Evolutionary conservation across 2,329 filamentous ascomycete species (phyloP).

Genomic region (Sporothrix pseudoabietina): DNA sequence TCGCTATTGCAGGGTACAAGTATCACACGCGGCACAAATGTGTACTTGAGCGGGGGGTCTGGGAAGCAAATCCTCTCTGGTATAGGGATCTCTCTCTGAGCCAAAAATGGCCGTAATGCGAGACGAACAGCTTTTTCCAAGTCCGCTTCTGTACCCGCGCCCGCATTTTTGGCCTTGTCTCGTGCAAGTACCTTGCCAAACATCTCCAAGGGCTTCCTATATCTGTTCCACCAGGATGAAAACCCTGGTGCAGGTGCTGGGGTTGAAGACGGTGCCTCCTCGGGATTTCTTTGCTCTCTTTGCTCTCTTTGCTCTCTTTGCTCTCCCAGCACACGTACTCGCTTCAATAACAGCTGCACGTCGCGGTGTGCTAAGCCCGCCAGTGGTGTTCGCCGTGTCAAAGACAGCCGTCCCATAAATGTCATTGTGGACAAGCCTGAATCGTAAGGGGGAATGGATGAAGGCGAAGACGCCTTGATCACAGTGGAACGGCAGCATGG

Average conservation of each 20-base stretch:
- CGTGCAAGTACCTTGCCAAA: background rate
- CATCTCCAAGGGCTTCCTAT: background rate
- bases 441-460: background rate
- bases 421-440: background rate
- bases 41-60: background rate
- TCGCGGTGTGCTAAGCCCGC: background rate
- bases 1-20: background rate
- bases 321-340: background rate
- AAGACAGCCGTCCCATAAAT: background rate
- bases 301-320: background rate
- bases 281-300: background rate
- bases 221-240: background rate
- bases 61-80: background rate
- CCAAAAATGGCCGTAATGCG: background rate
- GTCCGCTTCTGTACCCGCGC: background rate
- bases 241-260: background rate
- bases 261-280: background rate
- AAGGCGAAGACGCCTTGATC: background rate
- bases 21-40: background rate
- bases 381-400: background rate
- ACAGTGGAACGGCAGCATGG: background rate
- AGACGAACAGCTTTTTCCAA: background rate
- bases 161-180: background rate
- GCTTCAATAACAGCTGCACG: conserved; percentile 4
- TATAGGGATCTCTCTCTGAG: background rate